phyloP scores from a whole-genome alignment of 1,139 yeast species.

The Saccharomycopsis crataegensis region DNA sequence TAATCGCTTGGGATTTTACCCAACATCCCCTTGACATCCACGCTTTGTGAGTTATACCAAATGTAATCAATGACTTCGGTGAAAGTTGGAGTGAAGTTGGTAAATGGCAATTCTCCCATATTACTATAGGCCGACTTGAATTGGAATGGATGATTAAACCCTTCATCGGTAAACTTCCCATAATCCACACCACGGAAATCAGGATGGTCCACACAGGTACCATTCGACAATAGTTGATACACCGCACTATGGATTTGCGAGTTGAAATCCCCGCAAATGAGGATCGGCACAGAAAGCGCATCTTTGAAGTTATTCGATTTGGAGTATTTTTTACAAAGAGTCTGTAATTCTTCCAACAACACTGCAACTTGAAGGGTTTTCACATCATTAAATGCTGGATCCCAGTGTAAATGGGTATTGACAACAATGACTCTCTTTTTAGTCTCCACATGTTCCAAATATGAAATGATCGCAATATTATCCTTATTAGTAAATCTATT shows the following conservation, averaged over 20 bases:
- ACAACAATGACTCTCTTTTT: conserved; percentile 71
- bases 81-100: conserved; percentile 89
- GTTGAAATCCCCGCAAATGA: conserved; percentile 95
- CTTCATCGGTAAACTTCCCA: conserved; percentile 86
- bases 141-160: conserved; percentile 74
- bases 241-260: conserved; percentile 86
- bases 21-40: conserved; percentile 77
- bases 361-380: conserved; percentile 94
- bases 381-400: conserved; percentile 93
- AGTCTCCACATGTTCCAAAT: conserved; percentile 64
- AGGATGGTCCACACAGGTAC: conserved; percentile 61
- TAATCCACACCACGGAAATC: conserved; percentile 86
- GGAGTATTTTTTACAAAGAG: conserved; percentile 46
- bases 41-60: conserved; percentile 78
- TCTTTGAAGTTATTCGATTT: conserved; percentile 32
- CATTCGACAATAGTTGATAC: conserved; percentile 78
- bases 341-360: conserved; percentile 78
- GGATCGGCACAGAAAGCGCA: conserved; percentile 56
- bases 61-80: conserved; percentile 92
- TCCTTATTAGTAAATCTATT: conserved; percentile 96
- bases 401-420: conserved; percentile 98
- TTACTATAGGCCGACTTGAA: conserved; percentile 79
- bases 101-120: conserved; percentile 86
- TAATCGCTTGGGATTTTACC: conserved; percentile 82
- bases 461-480: conserved; percentile 78